Evolutionary conservation across 306 rosid species (phyloP), one percentile per base, ranked within the genome.

Genomic region (Quillaja saponaria): DNA sequence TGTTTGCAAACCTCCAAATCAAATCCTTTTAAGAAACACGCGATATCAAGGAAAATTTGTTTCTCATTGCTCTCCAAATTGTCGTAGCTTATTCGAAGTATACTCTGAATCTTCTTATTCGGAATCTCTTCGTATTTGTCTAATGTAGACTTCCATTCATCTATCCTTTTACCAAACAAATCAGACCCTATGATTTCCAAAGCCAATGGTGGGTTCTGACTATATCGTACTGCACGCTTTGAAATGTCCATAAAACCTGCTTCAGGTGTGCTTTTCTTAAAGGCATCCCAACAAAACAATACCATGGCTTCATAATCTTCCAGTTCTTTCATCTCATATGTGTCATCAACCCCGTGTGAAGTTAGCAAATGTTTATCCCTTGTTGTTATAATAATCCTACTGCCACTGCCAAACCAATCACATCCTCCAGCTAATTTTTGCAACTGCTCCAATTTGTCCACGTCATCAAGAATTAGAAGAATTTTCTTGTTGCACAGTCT

Each of bases 1-100:
- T 34, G 5, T 3, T 4, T 20, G 0, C 45, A 56, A 31, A 2
- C 8, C 1, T 10, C 10, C 58, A 4, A 10, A 0, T 3, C 0
- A 3, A 5, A 0, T 3, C 68, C 68, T 0, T 53, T 61, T 1
- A 70, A 70, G 49, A 70, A 70, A 44, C 75, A 61, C 4, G 68
- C 74, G 11, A 59, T 50, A 28, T 25, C 31, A 4, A 25, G 31
- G 4, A 25, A 25, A 25, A 25, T 25, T 25, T 25, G 31, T 4
- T 25, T 25, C 31, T 25, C 31, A 25, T 25, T 25, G 31, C 4
- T 1, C 3, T 25, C 31, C 31, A 25, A 4, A 4, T 25, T 25
- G 4, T 25, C 31, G 4, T 25, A 25, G 31, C 31, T 25, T 25
- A 25, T 4, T 4, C 31, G 2, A 25, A 25, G 31, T 25, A 25